These are phyloP conservation scores for Stachybotrys chlorohalonatus DNA, from an alignment of 2,329 filamentous ascomycete genomes.

Conservation along the genomic window DNA sequence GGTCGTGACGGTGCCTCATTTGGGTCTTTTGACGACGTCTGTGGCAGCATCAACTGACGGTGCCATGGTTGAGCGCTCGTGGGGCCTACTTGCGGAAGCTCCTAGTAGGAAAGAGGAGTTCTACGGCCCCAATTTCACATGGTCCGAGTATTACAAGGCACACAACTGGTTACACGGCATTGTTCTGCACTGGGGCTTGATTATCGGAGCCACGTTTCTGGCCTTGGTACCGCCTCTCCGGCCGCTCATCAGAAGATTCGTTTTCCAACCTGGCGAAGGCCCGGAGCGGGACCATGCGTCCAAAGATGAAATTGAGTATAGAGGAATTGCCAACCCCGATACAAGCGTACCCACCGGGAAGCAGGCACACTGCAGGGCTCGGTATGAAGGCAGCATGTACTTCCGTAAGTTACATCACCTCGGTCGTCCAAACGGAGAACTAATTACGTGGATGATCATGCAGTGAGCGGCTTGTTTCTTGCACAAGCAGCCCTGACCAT, in stretches of 20 bases:
- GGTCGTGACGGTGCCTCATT: constrained; percentile 34
- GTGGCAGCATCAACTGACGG: constrained; percentile 39
- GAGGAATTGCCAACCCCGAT: constrained; percentile 56
- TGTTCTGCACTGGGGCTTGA: constrained; percentile 37
- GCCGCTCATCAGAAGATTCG: constrained; percentile 29
- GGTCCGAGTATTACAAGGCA: constrained; percentile 43
- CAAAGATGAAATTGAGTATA: constrained; percentile 54
- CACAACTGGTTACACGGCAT: constrained; percentile 41
- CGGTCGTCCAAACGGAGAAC: background rate
- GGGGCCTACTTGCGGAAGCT: constrained; percentile 47
- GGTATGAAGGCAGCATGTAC: constrained; percentile 55
- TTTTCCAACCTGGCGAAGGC: constrained; percentile 48
- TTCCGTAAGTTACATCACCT: constrained; percentile 35
- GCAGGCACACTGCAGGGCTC: constrained; percentile 45
- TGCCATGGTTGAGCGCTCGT: constrained; percentile 50
- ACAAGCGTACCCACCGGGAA: constrained; percentile 28
- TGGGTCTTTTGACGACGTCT: constrained; percentile 49
- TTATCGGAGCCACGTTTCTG: constrained; percentile 34
- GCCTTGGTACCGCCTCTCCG: constrained; percentile 36
- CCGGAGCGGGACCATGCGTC: constrained; percentile 40
- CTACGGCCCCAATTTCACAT: constrained; percentile 55
- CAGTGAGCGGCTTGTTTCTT: constrained; percentile 57
- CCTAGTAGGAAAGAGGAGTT: constrained; percentile 33
- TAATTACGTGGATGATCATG: background rate
- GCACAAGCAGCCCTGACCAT: constrained; percentile 57